Evolutionary conservation across 768 basidiomycete genomes (phyloP).

Genomic region (Trichaptum fuscoviolaceum): DNA sequence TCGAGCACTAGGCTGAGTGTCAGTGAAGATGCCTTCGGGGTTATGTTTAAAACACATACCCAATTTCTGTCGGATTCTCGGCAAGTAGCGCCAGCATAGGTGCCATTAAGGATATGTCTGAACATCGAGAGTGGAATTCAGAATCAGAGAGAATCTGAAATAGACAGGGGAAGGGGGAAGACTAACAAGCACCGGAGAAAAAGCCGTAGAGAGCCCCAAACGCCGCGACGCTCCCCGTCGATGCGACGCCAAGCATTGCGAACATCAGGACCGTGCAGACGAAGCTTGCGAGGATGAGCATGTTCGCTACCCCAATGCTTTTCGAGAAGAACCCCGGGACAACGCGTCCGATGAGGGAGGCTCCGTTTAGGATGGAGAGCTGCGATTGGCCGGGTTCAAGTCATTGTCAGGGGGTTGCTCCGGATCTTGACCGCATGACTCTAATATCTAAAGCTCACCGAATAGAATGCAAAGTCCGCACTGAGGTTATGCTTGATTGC

Average conservation of each 20-base stretch:
- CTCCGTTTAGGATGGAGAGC: constrained; percentile 34
- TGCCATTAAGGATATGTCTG: constrained; percentile 3
- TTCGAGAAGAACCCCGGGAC: constrained; percentile 30
- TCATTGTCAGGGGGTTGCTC: not conserved
- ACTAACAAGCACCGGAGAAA: constrained; percentile 15
- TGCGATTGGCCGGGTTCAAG: constrained; percentile 10
- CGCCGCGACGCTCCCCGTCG: constrained; percentile 4
- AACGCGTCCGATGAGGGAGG: constrained; percentile 32
- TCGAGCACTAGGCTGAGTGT: not conserved
- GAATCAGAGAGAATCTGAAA: not conserved
- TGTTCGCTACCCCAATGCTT: constrained; percentile 22
- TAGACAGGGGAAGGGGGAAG: not conserved
- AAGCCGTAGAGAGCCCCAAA: constrained; percentile 14
- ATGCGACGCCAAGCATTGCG: constrained; percentile 9
- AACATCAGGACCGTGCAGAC: constrained; percentile 11
- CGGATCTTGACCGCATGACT: no score
- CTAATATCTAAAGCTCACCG: constrained; percentile 4
- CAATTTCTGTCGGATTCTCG: constrained; percentile 3
- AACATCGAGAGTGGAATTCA: not conserved
- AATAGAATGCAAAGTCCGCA: constrained; percentile 13
- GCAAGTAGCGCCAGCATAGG: not conserved
- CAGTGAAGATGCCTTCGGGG: not conserved
- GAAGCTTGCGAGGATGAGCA: constrained; percentile 5
- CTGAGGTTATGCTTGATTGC: constrained; percentile 10
- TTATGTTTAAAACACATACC: not conserved